These are phyloP conservation scores for Favolaschia claudopus DNA, from an alignment of 768 basidiomycete genomes.

Conservation along the genomic window DNA sequence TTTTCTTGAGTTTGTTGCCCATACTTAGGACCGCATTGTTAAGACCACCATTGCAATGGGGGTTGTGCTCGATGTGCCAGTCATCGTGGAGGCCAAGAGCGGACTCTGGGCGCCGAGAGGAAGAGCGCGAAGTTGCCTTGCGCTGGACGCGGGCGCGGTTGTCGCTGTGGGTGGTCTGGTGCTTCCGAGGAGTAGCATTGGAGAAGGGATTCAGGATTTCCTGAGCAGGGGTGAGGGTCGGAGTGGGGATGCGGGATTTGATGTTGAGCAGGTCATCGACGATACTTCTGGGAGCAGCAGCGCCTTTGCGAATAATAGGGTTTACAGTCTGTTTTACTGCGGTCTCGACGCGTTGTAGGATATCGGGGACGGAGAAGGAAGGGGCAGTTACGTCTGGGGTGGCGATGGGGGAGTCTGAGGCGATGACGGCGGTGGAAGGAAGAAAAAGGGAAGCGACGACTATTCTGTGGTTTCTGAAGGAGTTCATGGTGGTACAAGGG, in stretches of 20 bases:
- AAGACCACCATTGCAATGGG: slow-evolving; percentile 83
- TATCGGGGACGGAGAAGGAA: slow-evolving; percentile 31
- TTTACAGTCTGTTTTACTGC: slow-evolving; percentile 28
- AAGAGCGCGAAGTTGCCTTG: slow-evolving; percentile 58
- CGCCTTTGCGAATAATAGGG: slow-evolving; percentile 29
- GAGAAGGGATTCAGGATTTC: slow-evolving; percentile 69
- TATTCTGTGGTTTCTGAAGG: too few species aligned
- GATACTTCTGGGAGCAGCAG: slow-evolving; percentile 63
- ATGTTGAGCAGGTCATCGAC: slow-evolving; percentile 70
- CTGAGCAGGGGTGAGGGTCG: slow-evolving; percentile 44
- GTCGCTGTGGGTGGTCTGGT: slow-evolving; percentile 57
- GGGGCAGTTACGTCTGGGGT: slow-evolving; percentile 50
- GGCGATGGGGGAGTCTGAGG: slow-evolving; percentile 57
- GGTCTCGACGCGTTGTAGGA: slow-evolving; percentile 31
- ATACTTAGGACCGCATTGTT: slow-evolving; percentile 84
- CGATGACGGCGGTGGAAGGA: slow-evolving; percentile 4
- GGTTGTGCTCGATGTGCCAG: slow-evolving; percentile 64
- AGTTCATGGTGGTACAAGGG: too few species aligned
- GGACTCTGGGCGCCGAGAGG: slow-evolving; percentile 50
- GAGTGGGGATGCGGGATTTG: slow-evolving; percentile 51
- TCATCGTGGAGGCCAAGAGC: slow-evolving; percentile 33
- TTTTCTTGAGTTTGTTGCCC: slow-evolving; percentile 56
- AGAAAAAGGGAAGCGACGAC: neutral
- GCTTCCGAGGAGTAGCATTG: slow-evolving; percentile 51
- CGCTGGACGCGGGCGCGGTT: slow-evolving; percentile 54